Conservation (phyloP, 2,329 filamentous ascomycete genomes). For the Didymella segeticola region DNA sequence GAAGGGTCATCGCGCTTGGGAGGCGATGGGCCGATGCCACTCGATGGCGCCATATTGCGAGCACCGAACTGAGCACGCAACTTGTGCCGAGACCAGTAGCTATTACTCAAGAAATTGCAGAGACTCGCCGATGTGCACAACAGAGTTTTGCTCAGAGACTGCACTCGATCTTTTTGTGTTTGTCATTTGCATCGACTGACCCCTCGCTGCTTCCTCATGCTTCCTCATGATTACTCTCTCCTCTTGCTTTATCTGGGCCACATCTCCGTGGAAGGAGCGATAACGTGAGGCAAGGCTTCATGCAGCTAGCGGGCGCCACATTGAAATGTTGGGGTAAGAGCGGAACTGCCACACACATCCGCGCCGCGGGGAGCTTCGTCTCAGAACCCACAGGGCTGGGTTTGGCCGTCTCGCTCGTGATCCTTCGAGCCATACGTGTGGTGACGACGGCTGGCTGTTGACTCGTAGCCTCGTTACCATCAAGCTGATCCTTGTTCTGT, state of each 20-base stretch:
- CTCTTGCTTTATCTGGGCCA: slow-evolving; percentile 1
- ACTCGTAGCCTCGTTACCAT: slow-evolving; percentile 4
- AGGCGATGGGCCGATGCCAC: slow-evolving; percentile 8
- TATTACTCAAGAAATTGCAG: slow-evolving; percentile 18
- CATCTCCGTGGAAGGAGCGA: slow-evolving; percentile 7
- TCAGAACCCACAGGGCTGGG: slow-evolving; percentile 5
- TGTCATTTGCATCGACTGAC: background rate
- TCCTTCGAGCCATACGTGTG: background rate
- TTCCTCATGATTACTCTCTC: background rate
- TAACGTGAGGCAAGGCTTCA: slow-evolving; percentile 2
- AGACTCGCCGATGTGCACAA: background rate
- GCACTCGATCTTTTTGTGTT: background rate
- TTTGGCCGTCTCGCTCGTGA: background rate
- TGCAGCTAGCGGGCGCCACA: slow-evolving; percentile 15
- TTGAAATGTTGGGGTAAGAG: slow-evolving; percentile 20
- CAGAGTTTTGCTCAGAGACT: slow-evolving; percentile 10
- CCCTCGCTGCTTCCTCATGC: background rate
- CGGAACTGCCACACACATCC: slow-evolving; percentile 4
- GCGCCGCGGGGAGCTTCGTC: slow-evolving; percentile 6
- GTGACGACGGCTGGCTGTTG: background rate
- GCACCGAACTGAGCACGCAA: slow-evolving; percentile 9
- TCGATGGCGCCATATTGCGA: slow-evolving; percentile 10
- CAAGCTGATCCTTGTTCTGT: background rate
- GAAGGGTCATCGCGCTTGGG: slow-evolving; percentile 5
- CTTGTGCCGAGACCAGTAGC: slow-evolving; percentile 4